Conservation (phyloP, 805 yeast species). For the Hanseniaspora guilliermondii region DNA sequence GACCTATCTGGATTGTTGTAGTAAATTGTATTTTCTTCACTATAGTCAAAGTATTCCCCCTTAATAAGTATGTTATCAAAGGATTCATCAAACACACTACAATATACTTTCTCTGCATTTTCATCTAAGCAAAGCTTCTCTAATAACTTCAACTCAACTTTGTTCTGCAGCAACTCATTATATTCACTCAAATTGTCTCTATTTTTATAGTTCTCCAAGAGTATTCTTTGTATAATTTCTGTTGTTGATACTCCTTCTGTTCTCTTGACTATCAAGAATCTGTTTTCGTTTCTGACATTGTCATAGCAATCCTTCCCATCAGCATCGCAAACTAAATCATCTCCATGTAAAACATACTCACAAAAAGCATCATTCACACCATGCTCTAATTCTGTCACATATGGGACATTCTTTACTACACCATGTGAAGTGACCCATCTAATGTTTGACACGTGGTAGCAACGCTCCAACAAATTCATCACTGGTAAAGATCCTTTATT, state of each 20-base stretch:
- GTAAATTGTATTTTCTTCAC: constrained; percentile 19
- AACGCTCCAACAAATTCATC: constrained; percentile 69
- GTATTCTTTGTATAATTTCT: constrained; percentile 82
- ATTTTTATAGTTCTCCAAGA: constrained; percentile 26
- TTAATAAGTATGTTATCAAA: constrained; percentile 24
- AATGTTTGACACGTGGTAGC: constrained; percentile 77
- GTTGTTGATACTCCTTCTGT: constrained; percentile 93
- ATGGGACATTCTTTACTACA: constrained; percentile 71
- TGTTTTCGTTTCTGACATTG: constrained; percentile 66
- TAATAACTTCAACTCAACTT: constrained; percentile 20
- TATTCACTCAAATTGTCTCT: constrained; percentile 4
- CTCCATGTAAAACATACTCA: constrained; percentile 93
- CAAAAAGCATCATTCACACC: constrained; percentile 68
- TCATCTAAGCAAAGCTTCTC: constrained; percentile 47
- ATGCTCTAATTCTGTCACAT: constrained; percentile 65
- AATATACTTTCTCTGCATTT: constrained; percentile 43
- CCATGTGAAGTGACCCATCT: constrained; percentile 58
- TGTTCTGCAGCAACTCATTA: neutral
- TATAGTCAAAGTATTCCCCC: constrained; percentile 19
- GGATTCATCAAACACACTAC: constrained; percentile 45
- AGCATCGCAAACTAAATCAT: constrained; percentile 93
- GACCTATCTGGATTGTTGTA: constrained; percentile 60
- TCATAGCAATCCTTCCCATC: constrained; percentile 89
- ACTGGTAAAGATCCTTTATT: constrained; percentile 96
- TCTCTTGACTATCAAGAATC: constrained; percentile 81